phyloP scores from a whole-genome alignment of 306 rosid genomes.

The Corylus americana region DNA sequence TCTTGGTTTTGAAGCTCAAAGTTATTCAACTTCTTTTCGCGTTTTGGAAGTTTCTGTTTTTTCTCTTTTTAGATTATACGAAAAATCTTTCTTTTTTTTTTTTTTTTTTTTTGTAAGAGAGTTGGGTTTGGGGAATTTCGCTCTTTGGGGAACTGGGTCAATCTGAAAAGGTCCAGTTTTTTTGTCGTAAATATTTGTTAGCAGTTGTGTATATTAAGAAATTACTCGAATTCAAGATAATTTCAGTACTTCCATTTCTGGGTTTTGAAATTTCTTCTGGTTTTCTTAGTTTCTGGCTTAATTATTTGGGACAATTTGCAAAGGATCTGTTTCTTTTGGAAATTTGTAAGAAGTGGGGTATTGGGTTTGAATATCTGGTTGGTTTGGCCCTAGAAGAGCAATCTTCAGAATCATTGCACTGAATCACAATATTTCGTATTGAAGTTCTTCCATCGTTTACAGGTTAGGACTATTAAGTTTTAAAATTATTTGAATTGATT shows the following conservation, averaged over 20 bases:
- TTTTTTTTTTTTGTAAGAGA: too few relatives aligned
- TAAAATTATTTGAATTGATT: slow-evolving; percentile 11
- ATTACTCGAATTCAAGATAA: slow-evolving; percentile 1
- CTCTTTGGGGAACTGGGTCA: not conserved
- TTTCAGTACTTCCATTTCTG: not conserved
- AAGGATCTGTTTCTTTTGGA: slow-evolving; percentile 1
- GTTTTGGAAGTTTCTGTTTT: not conserved
- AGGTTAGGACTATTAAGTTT: slow-evolving; percentile 30
- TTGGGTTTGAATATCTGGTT: not conserved
- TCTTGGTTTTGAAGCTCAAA: not conserved
- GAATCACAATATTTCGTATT: not conserved
- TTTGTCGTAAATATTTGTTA: not conserved
- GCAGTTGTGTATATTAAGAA: not conserved
- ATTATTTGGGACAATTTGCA: slow-evolving; percentile 10
- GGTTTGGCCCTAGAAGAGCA: not conserved
- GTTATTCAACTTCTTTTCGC: not conserved
- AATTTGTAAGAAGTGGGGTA: not conserved
- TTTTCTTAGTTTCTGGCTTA: not conserved
- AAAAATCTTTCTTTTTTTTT: not conserved
- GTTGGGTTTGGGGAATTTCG: not conserved
- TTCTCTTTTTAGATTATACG: not conserved
- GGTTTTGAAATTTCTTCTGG: slow-evolving; percentile 19
- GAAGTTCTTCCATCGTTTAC: slow-evolving; percentile 10
- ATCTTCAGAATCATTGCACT: not conserved
- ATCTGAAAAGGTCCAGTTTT: not conserved